Evolutionary conservation across 495 filamentous ascomycete genomes (phyloP).

Genomic region (Antarctomyces pellizariae): DNA sequence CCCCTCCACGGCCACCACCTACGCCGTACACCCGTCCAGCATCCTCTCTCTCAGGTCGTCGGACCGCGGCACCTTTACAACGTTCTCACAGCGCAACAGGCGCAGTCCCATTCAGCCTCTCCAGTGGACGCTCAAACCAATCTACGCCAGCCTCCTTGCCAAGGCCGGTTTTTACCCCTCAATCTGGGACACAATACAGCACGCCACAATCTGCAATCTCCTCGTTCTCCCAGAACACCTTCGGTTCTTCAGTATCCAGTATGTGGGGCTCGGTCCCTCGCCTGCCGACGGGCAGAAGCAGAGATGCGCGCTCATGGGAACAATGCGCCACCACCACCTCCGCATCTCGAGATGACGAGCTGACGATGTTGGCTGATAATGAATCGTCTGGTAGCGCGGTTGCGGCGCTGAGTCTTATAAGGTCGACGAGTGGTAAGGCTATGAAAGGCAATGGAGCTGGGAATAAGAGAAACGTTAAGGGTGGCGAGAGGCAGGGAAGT

Average conservation of each 20-base stretch:
- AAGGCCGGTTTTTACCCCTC: too few relatives aligned
- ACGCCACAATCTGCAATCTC: too few relatives aligned
- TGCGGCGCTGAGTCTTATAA: slow-evolving; percentile 45
- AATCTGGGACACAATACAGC: too few relatives aligned
- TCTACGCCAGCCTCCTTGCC: too few relatives aligned
- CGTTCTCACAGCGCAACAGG: too few relatives aligned
- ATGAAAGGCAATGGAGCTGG: slow-evolving; percentile 25
- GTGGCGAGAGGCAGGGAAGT: slow-evolving; percentile 21
- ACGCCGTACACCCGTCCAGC: slow-evolving; percentile 9
- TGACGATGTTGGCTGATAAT: slow-evolving; percentile 48
- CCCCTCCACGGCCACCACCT: slow-evolving; percentile 28
- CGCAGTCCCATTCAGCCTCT: too few relatives aligned
- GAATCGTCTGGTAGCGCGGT: slow-evolving; percentile 47
- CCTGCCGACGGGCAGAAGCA: slow-evolving; percentile 40
- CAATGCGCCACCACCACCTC: slow-evolving; percentile 53
- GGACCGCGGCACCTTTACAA: slow-evolving; percentile 27
- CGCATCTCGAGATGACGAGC: slow-evolving; percentile 40
- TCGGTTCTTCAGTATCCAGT: slow-evolving; percentile 21
- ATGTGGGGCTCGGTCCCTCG: slow-evolving; percentile 17
- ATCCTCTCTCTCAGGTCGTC: slow-evolving; percentile 23
- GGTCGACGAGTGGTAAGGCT: slow-evolving; percentile 34
- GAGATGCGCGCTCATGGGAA: slow-evolving; percentile 70
- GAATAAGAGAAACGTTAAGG: slow-evolving; percentile 35
- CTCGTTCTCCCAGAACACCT: slow-evolving; percentile 28
- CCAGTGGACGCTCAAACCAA: too few relatives aligned